phyloP scores from a whole-genome alignment of 2,329 filamentous ascomycete species.

The Pseudohalonectria lignicola region DNA sequence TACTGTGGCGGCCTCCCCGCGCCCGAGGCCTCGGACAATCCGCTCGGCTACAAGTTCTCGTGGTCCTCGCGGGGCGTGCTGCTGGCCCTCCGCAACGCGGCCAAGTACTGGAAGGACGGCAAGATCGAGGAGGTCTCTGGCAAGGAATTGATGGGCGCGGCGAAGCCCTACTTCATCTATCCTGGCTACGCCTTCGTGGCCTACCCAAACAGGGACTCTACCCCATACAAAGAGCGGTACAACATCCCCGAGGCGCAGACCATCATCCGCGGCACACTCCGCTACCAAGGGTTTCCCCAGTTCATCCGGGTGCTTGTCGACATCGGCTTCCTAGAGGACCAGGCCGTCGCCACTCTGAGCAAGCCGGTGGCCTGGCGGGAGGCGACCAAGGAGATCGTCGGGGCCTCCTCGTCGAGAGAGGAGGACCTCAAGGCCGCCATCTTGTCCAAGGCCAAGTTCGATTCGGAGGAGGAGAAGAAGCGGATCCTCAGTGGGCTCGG shows the following conservation, averaged over 20 bases:
- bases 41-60: constrained; percentile 68
- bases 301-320: constrained; percentile 83
- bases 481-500: constrained; percentile 58
- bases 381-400: constrained; percentile 67
- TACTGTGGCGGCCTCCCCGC: constrained; percentile 76
- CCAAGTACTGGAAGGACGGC: constrained; percentile 72
- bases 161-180: constrained; percentile 87
- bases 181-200: constrained; percentile 81
- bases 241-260: constrained; percentile 85
- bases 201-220: constrained; percentile 89
- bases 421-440: constrained; percentile 65
- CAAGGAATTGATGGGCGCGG: constrained; percentile 70
- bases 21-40: constrained; percentile 71
- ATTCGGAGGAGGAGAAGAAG: constrained; percentile 54
- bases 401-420: constrained; percentile 53
- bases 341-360: constrained; percentile 53
- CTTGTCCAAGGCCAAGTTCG: constrained; percentile 63
- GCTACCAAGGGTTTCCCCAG: constrained; percentile 84
- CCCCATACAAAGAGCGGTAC: constrained; percentile 80
- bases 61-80: constrained; percentile 69
- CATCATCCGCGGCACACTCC: constrained; percentile 68
- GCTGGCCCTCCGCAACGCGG: constrained; percentile 76
- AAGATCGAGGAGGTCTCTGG: constrained; percentile 56
- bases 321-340: constrained; percentile 76
- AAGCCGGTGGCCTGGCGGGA: constrained; percentile 70